Evolutionary conservation across 148 eudicot species (phyloP).

Genomic region (Rhododendron simsii): DNA sequence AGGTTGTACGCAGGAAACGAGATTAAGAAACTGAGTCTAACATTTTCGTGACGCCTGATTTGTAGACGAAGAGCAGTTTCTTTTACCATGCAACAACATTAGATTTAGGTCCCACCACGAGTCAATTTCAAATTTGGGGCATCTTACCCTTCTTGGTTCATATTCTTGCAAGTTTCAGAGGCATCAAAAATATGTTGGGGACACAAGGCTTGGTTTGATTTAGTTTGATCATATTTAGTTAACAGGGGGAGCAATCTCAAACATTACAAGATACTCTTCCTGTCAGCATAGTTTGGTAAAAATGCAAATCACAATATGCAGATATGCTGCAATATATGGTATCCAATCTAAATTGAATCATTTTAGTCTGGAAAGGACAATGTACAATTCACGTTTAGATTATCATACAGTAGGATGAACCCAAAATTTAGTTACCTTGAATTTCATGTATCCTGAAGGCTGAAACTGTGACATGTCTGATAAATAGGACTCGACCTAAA

Average conservation of each 20-base stretch:
- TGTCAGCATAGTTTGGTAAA: background rate
- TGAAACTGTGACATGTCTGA: background rate
- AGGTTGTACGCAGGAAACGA: background rate
- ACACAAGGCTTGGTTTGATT: background rate
- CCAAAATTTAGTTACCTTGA: background rate
- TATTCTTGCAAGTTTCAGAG: background rate
- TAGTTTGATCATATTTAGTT: background rate
- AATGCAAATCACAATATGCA: background rate
- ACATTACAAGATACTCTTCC: background rate
- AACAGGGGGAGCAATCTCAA: background rate
- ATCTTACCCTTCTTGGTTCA: background rate
- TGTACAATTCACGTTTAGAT: background rate
- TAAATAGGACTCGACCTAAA: background rate
- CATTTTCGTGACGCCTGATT: background rate
- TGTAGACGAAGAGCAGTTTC: background rate
- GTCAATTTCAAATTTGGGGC: background rate
- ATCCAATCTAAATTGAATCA: slow-evolving; percentile 1
- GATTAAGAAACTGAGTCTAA: background rate
- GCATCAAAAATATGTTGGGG: background rate
- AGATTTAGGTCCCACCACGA: background rate
- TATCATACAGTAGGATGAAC: background rate
- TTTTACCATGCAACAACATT: background rate
- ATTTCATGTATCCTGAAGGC: background rate
- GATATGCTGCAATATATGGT: background rate
- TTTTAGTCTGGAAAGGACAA: background rate